Evolutionary conservation across 2,329 filamentous ascomycete species (phyloP).

Genomic region (Emergomyces africanus): DNA sequence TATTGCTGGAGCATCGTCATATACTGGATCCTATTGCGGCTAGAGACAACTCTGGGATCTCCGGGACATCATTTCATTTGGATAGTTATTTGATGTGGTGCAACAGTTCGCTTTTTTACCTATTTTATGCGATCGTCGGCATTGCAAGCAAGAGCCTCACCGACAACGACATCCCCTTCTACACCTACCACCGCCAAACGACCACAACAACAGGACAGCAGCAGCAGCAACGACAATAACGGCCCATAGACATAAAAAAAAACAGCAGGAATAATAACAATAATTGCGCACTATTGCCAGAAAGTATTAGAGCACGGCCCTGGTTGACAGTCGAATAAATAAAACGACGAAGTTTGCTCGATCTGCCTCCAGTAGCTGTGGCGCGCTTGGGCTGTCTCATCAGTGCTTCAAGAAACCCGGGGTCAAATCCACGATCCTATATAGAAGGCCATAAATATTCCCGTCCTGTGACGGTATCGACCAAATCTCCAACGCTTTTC

Average conservation of each 20-base stretch:
- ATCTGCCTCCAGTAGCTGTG: not conserved
- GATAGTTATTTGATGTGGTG: not conserved
- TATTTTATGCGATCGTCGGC: not conserved
- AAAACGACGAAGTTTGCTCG: not conserved
- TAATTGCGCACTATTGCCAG: not conserved
- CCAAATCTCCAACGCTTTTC: not conserved
- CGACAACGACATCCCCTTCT: not conserved
- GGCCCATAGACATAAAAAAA: too few species aligned
- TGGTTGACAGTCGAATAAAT: not conserved
- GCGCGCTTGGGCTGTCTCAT: slow-evolving; percentile 1
- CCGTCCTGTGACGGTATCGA: not conserved
- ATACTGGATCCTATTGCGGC: not conserved
- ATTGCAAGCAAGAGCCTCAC: not conserved
- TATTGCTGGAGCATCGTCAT: not conserved
- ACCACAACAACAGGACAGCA: not conserved
- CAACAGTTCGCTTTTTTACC: not conserved
- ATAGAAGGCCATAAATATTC: not conserved
- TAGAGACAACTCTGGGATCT: not conserved
- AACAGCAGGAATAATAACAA: not conserved
- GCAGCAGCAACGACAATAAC: not conserved
- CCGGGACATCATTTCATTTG: not conserved
- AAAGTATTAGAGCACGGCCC: not conserved
- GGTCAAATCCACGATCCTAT: not conserved
- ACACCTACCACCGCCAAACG: not conserved
- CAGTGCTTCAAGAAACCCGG: slow-evolving; percentile 1